These are phyloP conservation scores for Fusarium devonianum DNA, from an alignment of 2,329 filamentous ascomycete genomes.

Conservation along the genomic window DNA sequence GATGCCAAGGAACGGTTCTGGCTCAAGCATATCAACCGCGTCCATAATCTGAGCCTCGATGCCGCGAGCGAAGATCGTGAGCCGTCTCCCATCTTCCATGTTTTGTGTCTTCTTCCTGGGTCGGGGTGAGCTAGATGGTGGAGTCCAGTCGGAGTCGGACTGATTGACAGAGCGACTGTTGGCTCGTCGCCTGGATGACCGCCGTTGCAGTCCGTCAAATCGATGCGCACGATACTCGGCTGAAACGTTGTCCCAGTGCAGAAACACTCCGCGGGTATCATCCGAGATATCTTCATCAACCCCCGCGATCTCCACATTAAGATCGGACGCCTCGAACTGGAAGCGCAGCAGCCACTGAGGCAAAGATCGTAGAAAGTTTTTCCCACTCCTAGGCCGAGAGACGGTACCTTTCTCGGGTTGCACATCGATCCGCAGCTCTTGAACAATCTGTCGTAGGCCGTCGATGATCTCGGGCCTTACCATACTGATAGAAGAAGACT, in stretches of 20 bases:
- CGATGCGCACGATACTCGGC: constrained; percentile 88
- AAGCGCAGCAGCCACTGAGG: constrained; percentile 87
- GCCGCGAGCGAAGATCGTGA: constrained; percentile 81
- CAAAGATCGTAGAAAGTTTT: constrained; percentile 77
- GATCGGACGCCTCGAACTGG: constrained; percentile 85
- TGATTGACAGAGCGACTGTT: constrained; percentile 75
- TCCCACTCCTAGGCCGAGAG: constrained; percentile 59
- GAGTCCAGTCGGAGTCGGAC: constrained; percentile 68
- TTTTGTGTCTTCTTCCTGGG: constrained; percentile 60
- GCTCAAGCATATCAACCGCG: constrained; percentile 81
- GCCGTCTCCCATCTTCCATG: constrained; percentile 77
- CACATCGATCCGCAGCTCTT: constrained; percentile 77
- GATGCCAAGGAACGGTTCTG: constrained; percentile 84
- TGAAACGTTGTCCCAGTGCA: constrained; percentile 88
- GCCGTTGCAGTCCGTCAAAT: constrained; percentile 67
- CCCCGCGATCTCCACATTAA: constrained; percentile 89
- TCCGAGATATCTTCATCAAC: constrained; percentile 84
- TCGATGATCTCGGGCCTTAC: constrained; percentile 91
- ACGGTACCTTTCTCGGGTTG: constrained; percentile 64
- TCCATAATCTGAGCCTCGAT: constrained; percentile 93
- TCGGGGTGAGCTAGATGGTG: constrained; percentile 50
- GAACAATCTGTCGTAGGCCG: constrained; percentile 88
- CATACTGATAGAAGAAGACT: constrained; percentile 89
- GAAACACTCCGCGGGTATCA: constrained; percentile 79
- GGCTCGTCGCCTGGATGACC: constrained; percentile 71